Conservation (phyloP, 768 basidiomycete species). For the Lactifluus piperatus region DNA sequence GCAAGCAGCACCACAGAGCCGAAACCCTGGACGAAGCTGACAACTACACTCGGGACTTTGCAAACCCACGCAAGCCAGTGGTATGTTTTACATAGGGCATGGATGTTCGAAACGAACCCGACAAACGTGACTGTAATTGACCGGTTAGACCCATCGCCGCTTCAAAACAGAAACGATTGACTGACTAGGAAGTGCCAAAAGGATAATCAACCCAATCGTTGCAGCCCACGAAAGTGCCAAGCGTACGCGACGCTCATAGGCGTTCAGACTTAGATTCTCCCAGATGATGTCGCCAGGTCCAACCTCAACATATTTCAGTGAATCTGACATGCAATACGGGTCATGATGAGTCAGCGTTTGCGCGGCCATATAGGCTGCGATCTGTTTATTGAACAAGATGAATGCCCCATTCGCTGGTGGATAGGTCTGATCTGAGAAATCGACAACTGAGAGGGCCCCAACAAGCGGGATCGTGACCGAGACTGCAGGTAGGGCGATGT, state of each 20-base stretch:
- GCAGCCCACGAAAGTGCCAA: slow-evolving; percentile 52
- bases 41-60: slow-evolving; percentile 47
- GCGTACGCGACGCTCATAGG: slow-evolving; percentile 52
- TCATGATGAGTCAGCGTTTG: slow-evolving; percentile 71
- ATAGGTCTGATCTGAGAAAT: slow-evolving; percentile 25
- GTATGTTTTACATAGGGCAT: slow-evolving; percentile 52
- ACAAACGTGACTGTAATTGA: slow-evolving; percentile 41
- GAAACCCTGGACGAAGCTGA: slow-evolving; percentile 85
- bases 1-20: slow-evolving; percentile 82
- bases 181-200: slow-evolving; percentile 81
- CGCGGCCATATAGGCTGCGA: slow-evolving; percentile 83
- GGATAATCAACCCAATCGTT: slow-evolving; percentile 72
- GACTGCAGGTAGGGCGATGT: slow-evolving; percentile 11
- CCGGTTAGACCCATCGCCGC: not conserved
- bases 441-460: slow-evolving; percentile 12
- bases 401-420: slow-evolving; percentile 54
- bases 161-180: slow-evolving; percentile 20
- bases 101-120: slow-evolving; percentile 77
- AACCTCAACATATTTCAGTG: slow-evolving; percentile 62
- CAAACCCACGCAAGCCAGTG: slow-evolving; percentile 84
- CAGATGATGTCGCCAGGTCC: slow-evolving; percentile 88
- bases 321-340: slow-evolving; percentile 68
- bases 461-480: slow-evolving; percentile 12
- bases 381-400: slow-evolving; percentile 86
- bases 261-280: slow-evolving; percentile 82